Conservation (phyloP, 345 rosid genomes). For the Cardamine chenopodiifolia region DNA sequence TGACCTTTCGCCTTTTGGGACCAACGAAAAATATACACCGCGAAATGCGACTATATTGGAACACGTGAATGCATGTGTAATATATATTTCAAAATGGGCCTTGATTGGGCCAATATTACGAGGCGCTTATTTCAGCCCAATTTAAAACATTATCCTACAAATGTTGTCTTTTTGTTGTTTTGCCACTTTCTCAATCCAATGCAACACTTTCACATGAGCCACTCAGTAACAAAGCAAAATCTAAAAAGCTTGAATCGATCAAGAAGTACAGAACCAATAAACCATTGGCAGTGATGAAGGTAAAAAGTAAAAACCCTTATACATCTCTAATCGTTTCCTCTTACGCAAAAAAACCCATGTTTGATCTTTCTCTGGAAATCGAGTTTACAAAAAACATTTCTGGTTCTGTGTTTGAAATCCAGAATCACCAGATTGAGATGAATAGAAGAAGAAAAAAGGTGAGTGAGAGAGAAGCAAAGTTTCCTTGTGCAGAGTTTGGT, state of each 20-base stretch:
- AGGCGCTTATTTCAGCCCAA: not conserved
- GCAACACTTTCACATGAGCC: not conserved
- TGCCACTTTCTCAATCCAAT: not conserved
- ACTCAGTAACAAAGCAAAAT: not conserved
- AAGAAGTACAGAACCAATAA: slow-evolving; percentile 6
- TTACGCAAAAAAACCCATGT: not conserved
- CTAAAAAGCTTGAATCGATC: not conserved
- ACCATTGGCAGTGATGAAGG: slow-evolving; percentile 16
- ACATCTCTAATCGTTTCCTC: slow-evolving; percentile 7
- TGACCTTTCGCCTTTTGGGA: slow-evolving; percentile 12
- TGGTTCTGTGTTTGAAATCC: slow-evolving; percentile 21
- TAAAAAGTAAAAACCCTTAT: not conserved
- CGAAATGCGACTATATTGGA: not conserved
- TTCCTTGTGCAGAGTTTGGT: slow-evolving; percentile 57
- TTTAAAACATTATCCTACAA: not conserved
- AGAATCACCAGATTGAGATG: slow-evolving; percentile 42
- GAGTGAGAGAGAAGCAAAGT: slow-evolving; percentile 40
- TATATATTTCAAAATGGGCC: not conserved
- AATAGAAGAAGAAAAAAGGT: slow-evolving; percentile 41
- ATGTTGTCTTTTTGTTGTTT: too few relatives aligned
- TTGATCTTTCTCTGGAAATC: slow-evolving; percentile 9
- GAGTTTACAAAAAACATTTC: not conserved
- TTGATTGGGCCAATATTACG: not conserved
- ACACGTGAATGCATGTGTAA: not conserved
- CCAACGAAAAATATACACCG: slow-evolving; percentile 13